Percentiles rank a stretch among this genome's conserved stretches.
These are phyloP conservation scores for Lactarius sp. DNA, from an alignment of 768 basidiomycete genomes.

Conservation along the genomic window DNA sequence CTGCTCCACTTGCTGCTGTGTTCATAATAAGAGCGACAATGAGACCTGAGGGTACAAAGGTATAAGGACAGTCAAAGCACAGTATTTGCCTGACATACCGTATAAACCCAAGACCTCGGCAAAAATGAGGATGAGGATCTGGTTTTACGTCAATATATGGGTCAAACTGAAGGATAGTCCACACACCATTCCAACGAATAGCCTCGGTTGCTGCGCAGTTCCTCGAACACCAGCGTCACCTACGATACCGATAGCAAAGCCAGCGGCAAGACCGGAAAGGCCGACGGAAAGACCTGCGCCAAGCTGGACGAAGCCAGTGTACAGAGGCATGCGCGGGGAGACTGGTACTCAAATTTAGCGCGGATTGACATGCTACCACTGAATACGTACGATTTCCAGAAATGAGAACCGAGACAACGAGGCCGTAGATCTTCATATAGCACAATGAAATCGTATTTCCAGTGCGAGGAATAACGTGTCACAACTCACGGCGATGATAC, in stretches of 20 bases:
- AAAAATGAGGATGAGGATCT: slow-evolving; percentile 88
- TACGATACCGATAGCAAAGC: slow-evolving; percentile 97
- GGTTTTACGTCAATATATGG: neutral
- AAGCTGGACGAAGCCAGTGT: slow-evolving; percentile 89
- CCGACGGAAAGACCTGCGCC: slow-evolving; percentile 92
- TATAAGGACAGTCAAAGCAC: neutral
- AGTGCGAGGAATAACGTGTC: slow-evolving; percentile 53
- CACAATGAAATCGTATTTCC: neutral
- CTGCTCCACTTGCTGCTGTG: slow-evolving; percentile 28
- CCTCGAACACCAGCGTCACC: slow-evolving; percentile 98
- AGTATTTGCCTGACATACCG: slow-evolving; percentile 36
- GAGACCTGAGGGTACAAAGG: slow-evolving; percentile 30
- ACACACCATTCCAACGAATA: slow-evolving; percentile 88
- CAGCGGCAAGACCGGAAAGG: slow-evolving; percentile 93
- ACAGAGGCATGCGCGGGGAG: slow-evolving; percentile 46
- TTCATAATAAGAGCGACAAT: slow-evolving; percentile 54
- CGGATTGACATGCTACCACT: neutral
- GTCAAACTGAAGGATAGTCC: neutral
- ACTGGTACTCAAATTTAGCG: slow-evolving; percentile 13
- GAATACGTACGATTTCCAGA: slow-evolving; percentile 73
- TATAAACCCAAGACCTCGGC: slow-evolving; percentile 92
- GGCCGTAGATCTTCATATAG: slow-evolving; percentile 87
- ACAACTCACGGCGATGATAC: slow-evolving; percentile 99
- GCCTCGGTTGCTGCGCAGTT: slow-evolving; percentile 91
- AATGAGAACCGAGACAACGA: slow-evolving; percentile 97